phyloP scores from a whole-genome alignment of 345 rosid genomes.

The Bruguiera gymnorhiza region DNA sequence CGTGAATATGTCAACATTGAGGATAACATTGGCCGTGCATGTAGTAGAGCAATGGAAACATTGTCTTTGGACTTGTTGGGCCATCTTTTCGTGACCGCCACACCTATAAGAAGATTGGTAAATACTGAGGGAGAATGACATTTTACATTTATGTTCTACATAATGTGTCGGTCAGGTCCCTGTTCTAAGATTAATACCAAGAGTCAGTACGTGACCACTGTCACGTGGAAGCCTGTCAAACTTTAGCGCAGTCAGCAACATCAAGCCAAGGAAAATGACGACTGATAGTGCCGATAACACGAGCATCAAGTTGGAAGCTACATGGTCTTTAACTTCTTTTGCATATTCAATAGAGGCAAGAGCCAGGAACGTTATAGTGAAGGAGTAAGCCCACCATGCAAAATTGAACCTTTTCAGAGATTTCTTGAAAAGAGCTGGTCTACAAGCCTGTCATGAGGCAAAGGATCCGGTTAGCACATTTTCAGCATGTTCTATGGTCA shows the following conservation, averaged over 20 bases:
- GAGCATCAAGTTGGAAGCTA: conserved; percentile 41
- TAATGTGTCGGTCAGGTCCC: conserved; percentile 1
- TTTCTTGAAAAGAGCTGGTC: conserved; percentile 64
- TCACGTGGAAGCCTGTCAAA: conserved; percentile 23
- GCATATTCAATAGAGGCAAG: conserved; percentile 55
- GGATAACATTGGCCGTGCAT: too few relatives aligned
- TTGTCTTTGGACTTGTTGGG: too few relatives aligned
- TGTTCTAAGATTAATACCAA: conserved; percentile 20
- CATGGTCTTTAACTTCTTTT: conserved; percentile 35
- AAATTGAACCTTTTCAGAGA: conserved; percentile 60
- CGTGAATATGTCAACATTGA: too few relatives aligned
- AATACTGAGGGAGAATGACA: too few relatives aligned
- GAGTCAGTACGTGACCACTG: conserved; percentile 33
- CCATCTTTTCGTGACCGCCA: too few relatives aligned
- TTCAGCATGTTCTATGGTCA: neutral
- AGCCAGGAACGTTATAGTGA: conserved; percentile 52
- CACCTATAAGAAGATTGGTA: too few relatives aligned
- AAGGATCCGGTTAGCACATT: neutral
- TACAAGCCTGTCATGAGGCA: conserved; percentile 40
- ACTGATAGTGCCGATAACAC: conserved; percentile 43
- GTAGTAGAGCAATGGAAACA: too few relatives aligned
- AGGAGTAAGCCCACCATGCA: conserved; percentile 73
- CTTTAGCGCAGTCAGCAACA: conserved; percentile 46
- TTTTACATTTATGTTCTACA: too few relatives aligned
- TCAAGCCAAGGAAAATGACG: conserved; percentile 45